Evolutionary conservation across 2,329 filamentous ascomycete species (phyloP), one percentile per base, ranked within the genome.

Genomic region (Acrocalymma vagum): DNA sequence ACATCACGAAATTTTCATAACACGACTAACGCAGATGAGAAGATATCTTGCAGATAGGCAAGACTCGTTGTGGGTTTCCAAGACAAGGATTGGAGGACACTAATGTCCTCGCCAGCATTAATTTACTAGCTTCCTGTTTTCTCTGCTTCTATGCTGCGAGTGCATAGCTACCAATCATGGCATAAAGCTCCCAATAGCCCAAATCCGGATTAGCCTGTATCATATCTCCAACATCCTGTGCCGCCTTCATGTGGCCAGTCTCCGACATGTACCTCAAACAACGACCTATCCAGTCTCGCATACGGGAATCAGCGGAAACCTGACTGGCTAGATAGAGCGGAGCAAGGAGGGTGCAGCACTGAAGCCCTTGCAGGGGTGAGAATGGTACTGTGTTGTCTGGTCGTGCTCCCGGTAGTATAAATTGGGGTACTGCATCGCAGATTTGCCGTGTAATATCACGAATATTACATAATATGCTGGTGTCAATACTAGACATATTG

Each of bases 91-190:
- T n/a, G n/a, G n/a, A n/a, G n/a, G n/a, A n/a, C n/a, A n/a, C n/a
- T n/a, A n/a, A n/a, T n/a, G n/a, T n/a, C n/a, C n/a, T n/a, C n/a
- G n/a, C n/a, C n/a, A n/a, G n/a, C n/a, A n/a, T n/a, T n/a, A n/a
- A n/a, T n/a, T n/a, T n/a, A n/a, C n/a, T n/a, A n/a, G n/a, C n/a
- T n/a, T n/a, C n/a, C n/a, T n/a, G n/a, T n/a, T n/a, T n/a, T n/a
- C n/a, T n/a, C n/a, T n/a, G n/a, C n/a, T n/a, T n/a, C n/a, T 17
- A 29, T 29, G 28, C 28, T 17, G 28, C 15, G 11, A 29, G 11
- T 7, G n/a, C 28, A 29, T 17, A 29, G 18, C 28, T n/a, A 5
- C 28, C 28, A 14, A 15, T 14, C 28, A 29, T 29, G 4, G 28
- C 28, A 15, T 14, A 29, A 9, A 29, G 14, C 11, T 10, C 15